phyloP scores from a whole-genome alignment of 1,139 yeast species.

The Protomyces gravidus region DNA sequence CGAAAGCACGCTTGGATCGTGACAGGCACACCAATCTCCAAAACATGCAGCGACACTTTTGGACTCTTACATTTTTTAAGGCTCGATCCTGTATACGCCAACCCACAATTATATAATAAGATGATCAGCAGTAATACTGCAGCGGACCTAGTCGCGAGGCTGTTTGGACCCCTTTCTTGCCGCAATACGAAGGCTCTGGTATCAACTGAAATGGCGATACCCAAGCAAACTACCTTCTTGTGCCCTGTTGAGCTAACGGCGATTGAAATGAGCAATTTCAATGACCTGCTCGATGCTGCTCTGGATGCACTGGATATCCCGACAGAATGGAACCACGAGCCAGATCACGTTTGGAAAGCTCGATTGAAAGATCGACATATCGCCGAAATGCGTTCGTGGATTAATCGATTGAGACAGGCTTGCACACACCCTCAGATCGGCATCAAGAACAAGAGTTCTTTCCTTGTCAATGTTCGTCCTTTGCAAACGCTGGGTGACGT shows the following conservation, averaged over 20 bases:
- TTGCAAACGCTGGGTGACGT: constrained; percentile 60
- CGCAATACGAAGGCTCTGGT: constrained; percentile 86
- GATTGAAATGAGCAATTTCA: constrained; percentile 77
- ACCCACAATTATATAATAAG: constrained; percentile 39
- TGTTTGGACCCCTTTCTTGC: constrained; percentile 46
- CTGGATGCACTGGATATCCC: constrained; percentile 59
- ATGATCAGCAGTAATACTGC: constrained; percentile 35
- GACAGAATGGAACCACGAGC: constrained; percentile 36
- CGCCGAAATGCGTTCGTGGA: constrained; percentile 49
- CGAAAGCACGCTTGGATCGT: constrained; percentile 94
- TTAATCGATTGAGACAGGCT: constrained; percentile 63
- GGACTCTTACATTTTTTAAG: constrained; percentile 66
- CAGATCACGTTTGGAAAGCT: neutral
- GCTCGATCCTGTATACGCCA: constrained; percentile 56
- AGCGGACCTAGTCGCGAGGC: constrained; percentile 1
- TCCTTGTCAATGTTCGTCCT: constrained; percentile 36
- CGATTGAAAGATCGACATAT: constrained; percentile 29
- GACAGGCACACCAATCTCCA: constrained; percentile 85
- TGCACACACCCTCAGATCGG: constrained; percentile 76
- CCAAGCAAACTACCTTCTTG: constrained; percentile 67
- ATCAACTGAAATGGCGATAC: constrained; percentile 66
- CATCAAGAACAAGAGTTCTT: constrained; percentile 41
- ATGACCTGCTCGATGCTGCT: constrained; percentile 58
- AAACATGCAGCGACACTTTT: constrained; percentile 60
- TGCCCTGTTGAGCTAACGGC: constrained; percentile 71